Base-by-base conservation (phyloP, 2,329 filamentous ascomycete species). In the Venturia effusa region DNA sequence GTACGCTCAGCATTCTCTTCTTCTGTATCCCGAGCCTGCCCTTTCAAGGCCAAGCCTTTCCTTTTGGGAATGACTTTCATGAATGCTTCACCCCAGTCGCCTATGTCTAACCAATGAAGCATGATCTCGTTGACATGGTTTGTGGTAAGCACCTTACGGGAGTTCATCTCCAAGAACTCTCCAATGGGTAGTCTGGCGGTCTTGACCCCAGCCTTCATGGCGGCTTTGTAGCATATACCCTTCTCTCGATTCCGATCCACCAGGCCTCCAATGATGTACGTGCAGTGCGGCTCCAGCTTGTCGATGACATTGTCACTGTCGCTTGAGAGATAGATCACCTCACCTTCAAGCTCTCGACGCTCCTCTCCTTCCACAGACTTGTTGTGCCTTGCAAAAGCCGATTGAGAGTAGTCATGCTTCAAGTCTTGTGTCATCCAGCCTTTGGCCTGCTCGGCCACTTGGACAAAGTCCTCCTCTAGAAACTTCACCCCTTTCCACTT, bases 81-180 rank as follows among this genome's bases (percentile, higher is more conserved):
- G 73, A 99, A 99, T 0, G 94, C 92, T 71, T 89, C 81, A 1
- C 88, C 92, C 94, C 94, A 99, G 73, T 97, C 89, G 1, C 89
- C 90, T 60, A 84, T 85, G 75, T 97, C 91, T 63, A 99, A 76
- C 92, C 92, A 99, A 68, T 86, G 87, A 57, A 96, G 78, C 90
- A 99, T 96, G 67, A 99, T 97, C 76, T 97, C 93, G 59, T 94
- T 84, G 1, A 99, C 94, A 71, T 99, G 94, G 72, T 97, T 99
- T 8, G 93, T 97, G 3, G 93, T 88, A 64, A 99, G 78, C 4
- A 99, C 90, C 69, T 88, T 85, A 39, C 94, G 85, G 69, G 88
- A 92, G 64, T 87, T 83, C 89, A 99, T 95, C 67, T 91, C 83
- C 80, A 99, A 88, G 74, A 90, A 97, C 67, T 97, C 87, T n/a